Evolutionary conservation across 768 basidiomycete genomes (phyloP).

Genomic region (Neoboletus subvelutipes): DNA sequence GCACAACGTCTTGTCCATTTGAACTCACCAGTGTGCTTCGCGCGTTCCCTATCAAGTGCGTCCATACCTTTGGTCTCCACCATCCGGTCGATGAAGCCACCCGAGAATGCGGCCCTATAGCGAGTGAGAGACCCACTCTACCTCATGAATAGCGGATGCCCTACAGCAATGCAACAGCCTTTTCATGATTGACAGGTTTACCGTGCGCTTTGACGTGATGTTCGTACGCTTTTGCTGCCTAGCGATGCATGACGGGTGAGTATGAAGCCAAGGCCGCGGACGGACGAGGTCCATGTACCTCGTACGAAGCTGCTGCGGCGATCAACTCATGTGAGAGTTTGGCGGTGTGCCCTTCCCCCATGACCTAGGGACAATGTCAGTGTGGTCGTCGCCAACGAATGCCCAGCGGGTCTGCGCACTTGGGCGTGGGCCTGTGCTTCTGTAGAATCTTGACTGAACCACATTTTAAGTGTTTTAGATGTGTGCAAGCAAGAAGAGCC

Average conservation of each 20-base stretch:
- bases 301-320: constrained; percentile 30
- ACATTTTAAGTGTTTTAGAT: constrained; percentile 15
- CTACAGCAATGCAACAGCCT: constrained; percentile 27
- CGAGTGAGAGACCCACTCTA: neutral
- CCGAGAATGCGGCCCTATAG: constrained; percentile 26
- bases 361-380: constrained; percentile 16
- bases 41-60: constrained; percentile 14
- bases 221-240: constrained; percentile 34
- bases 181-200: constrained; percentile 24
- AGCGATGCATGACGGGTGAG: neutral
- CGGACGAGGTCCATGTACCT: constrained; percentile 2
- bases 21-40: constrained; percentile 25
- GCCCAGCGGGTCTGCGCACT: neutral
- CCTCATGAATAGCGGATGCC: neutral
- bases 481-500: neutral
- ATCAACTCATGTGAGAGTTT: constrained; percentile 29
- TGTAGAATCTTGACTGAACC: constrained; percentile 21
- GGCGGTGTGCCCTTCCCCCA: constrained; percentile 14
- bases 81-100: constrained; percentile 26
- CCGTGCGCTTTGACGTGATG: constrained; percentile 19
- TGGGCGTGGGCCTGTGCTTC: constrained; percentile 26
- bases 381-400: neutral
- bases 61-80: constrained; percentile 29
- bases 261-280: neutral
- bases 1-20: no score